A percentile compares a stretch with the other conserved stretches of the same genome.
Conservation (phyloP, 352 stramenopile species). For the Pythium oligandrum region DNA sequence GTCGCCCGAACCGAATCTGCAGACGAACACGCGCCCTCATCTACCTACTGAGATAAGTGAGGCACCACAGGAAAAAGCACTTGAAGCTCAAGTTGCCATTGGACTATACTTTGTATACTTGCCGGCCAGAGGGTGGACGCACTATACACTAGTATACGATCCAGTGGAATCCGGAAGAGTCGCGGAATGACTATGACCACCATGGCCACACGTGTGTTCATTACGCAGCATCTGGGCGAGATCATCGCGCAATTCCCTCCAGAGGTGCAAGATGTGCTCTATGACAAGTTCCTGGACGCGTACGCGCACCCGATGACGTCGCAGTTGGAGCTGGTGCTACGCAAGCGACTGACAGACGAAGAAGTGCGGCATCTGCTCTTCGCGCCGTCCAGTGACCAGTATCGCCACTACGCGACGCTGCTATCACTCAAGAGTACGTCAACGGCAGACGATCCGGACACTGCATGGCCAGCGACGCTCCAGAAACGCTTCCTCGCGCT, state of each 20-base stretch:
- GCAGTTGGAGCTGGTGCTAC: conserved; percentile 28
- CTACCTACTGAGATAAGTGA: too few relatives aligned
- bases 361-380: conserved; percentile 35
- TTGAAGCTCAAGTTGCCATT: conserved; percentile 4
- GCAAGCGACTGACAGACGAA: conserved; percentile 33
- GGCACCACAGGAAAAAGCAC: not conserved
- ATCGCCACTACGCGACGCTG: conserved; percentile 20
- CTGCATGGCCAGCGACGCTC: conserved; percentile 10
- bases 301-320: conserved; percentile 20
- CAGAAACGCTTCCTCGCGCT: conserved; percentile 34
- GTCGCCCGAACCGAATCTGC: conserved; percentile 7
- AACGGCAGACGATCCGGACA: not conserved
- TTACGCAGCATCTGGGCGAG: conserved; percentile 14
- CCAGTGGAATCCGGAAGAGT: too few relatives aligned
- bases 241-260: conserved; percentile 18
- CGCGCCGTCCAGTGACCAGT: conserved; percentile 18
- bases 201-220: conserved; percentile 7
- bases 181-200: too few relatives aligned
- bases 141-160: too few relatives aligned
- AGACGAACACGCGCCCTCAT: conserved; percentile 6
- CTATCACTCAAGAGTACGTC: conserved; percentile 9
- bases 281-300: conserved; percentile 22
- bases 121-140: too few relatives aligned
- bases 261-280: conserved; percentile 17
- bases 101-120: too few relatives aligned